Evolutionary conservation across 1,139 yeast species (phyloP).

Genomic region (Kurtzmaniella quercitrusa): DNA sequence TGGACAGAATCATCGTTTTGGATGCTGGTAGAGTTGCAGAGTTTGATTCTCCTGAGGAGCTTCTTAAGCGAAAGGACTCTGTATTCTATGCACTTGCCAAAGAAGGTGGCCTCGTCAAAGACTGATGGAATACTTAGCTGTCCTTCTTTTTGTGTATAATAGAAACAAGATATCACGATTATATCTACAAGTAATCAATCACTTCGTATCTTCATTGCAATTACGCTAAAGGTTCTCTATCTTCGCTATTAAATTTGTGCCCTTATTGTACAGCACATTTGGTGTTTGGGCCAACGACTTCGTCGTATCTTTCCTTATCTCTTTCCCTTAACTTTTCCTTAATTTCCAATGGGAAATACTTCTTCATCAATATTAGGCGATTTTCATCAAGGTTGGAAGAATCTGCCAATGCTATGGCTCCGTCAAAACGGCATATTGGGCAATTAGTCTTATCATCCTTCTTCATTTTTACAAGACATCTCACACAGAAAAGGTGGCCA

Average conservation of each 20-base stretch:
- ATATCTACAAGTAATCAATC: too few species aligned
- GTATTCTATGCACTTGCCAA: slow-evolving; percentile 74
- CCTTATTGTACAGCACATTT: slow-evolving; percentile 22
- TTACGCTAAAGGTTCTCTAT: not conserved
- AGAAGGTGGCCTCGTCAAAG: slow-evolving; percentile 54
- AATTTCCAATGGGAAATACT: slow-evolving; percentile 63
- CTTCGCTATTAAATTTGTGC: not conserved
- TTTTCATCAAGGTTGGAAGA: slow-evolving; percentile 56
- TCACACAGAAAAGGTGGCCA: slow-evolving; percentile 65
- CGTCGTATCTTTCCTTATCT: slow-evolving; percentile 48
- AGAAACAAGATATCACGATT: too few species aligned
- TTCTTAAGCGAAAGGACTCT: slow-evolving; percentile 64
- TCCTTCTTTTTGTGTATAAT: not conserved
- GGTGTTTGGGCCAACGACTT: slow-evolving; percentile 21
- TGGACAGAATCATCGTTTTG: slow-evolving; percentile 82
- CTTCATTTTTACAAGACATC: slow-evolving; percentile 67
- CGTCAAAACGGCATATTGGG: slow-evolving; percentile 58
- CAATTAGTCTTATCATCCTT: slow-evolving; percentile 55
- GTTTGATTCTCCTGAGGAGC: slow-evolving; percentile 72
- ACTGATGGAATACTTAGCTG: slow-evolving; percentile 11
- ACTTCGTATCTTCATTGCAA: not conserved
- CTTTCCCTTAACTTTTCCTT: slow-evolving; percentile 58
- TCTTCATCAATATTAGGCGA: slow-evolving; percentile 49
- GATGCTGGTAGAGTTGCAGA: slow-evolving; percentile 85
- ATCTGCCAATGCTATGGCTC: slow-evolving; percentile 56